Conservation (phyloP, 2,329 filamentous ascomycete genomes). For the Chrysoporthe cubensis region DNA sequence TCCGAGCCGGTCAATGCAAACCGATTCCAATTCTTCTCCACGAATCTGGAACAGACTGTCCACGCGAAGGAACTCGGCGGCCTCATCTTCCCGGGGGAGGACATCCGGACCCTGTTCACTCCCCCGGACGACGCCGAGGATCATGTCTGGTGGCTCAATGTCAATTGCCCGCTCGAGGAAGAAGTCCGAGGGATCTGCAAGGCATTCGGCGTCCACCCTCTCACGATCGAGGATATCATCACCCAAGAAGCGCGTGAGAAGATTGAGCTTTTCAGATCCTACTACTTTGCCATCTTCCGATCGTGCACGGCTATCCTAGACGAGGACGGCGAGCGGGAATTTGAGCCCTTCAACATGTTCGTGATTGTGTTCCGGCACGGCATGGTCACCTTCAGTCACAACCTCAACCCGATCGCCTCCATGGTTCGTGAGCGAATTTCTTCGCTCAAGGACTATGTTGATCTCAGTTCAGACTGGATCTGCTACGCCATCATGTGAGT, state of each 20-base stretch:
- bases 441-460: constrained; percentile 90
- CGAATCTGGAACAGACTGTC: constrained; percentile 89
- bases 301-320: constrained; percentile 84
- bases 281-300: constrained; percentile 97
- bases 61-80: constrained; percentile 89
- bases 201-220: constrained; percentile 91
- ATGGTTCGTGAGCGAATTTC: constrained; percentile 92
- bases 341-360: constrained; percentile 95
- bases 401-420: constrained; percentile 81
- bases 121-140: constrained; percentile 65
- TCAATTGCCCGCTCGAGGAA: constrained; percentile 86
- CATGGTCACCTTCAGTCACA: constrained; percentile 92
- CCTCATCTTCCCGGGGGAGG: constrained; percentile 85
- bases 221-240: constrained; percentile 95
- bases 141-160: constrained; percentile 98
- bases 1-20: constrained; percentile 43
- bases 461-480: constrained; percentile 96
- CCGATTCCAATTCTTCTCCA: constrained; percentile 96
- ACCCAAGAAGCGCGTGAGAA: constrained; percentile 97
- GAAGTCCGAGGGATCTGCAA: constrained; percentile 88
- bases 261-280: constrained; percentile 95
- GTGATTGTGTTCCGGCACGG: constrained; percentile 96
- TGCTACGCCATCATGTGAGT: constrained; percentile 95
- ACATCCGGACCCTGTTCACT: constrained; percentile 83
- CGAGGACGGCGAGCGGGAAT: constrained; percentile 77